Conservation (phyloP, 2,329 filamentous ascomycete species). For the Ophiostoma perfectum region DNA sequence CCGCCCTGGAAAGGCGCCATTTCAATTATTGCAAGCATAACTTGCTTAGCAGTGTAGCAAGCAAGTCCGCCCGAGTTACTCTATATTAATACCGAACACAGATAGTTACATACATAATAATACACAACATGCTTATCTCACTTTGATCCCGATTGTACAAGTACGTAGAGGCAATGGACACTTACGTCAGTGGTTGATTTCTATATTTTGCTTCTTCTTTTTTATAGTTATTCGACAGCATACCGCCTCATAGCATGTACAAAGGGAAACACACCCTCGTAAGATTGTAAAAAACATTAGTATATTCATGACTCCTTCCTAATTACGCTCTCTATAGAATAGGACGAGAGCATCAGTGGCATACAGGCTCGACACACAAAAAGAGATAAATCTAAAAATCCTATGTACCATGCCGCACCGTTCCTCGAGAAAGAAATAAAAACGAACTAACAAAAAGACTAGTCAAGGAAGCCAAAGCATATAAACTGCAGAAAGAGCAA, state of each 20-base stretch:
- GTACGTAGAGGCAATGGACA: no score
- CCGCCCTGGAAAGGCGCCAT: not conserved
- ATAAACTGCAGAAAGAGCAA: not conserved
- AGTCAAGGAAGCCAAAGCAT: conserved; percentile 5
- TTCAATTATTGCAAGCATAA: not conserved
- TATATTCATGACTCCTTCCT: conserved; percentile 10
- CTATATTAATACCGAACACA: conserved; percentile 4
- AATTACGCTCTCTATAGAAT: conserved; percentile 15
- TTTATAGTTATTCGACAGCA: not conserved
- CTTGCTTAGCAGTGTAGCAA: not conserved
- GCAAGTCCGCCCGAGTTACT: conserved; percentile 9
- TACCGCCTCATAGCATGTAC: not conserved
- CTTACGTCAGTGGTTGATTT: no score
- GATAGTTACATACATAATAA: not conserved
- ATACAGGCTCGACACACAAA: conserved; percentile 18
- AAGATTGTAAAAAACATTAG: not conserved
- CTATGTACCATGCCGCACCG: conserved; percentile 1
- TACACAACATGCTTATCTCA: not conserved
- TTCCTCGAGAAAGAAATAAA: conserved; percentile 1
- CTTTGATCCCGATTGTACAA: not conserved
- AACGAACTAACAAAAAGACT: not conserved
- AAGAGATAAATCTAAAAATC: conserved; percentile 24
- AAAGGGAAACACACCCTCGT: no score
- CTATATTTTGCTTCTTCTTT: no score
- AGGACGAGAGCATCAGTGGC: conserved; percentile 12